These are phyloP conservation scores for Schizophyllum commune DNA, from an alignment of 1,284 basidiomycete genomes.

Conservation along the genomic window DNA sequence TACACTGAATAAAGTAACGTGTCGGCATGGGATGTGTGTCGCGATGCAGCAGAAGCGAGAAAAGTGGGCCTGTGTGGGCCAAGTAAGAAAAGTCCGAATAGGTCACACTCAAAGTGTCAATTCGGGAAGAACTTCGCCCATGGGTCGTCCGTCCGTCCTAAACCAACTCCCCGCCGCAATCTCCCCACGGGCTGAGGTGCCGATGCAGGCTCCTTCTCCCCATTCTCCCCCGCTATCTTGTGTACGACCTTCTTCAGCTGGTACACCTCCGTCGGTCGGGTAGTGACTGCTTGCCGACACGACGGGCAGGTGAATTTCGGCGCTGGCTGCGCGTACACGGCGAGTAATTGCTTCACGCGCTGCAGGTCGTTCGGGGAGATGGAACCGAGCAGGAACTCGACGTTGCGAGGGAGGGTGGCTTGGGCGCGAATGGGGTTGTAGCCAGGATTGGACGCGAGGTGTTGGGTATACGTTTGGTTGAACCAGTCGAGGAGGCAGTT, in stretches of 20 bases:
- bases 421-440: constrained; percentile 22
- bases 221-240: constrained; percentile 35
- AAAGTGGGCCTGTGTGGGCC: not conserved
- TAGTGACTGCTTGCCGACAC: constrained; percentile 43
- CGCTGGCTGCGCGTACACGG: constrained; percentile 16
- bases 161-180: constrained; percentile 10
- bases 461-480: constrained; percentile 37
- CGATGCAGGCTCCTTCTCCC: constrained; percentile 36
- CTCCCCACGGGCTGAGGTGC: constrained; percentile 7
- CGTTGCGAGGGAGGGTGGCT: constrained; percentile 15
- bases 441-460: constrained; percentile 39
- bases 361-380: constrained; percentile 10
- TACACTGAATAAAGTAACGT: not conserved
- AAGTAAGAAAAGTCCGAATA: not conserved
- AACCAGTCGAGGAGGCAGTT: constrained; percentile 64
- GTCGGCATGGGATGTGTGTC: not conserved
- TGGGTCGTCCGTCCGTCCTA: constrained; percentile 17
- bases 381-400: not conserved
- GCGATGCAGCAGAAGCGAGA: not conserved
- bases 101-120: constrained; percentile 1
- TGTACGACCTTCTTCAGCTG: constrained; percentile 48
- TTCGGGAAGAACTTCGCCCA: constrained; percentile 48
- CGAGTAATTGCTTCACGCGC: constrained; percentile 17
- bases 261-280: constrained; percentile 50
- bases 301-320: constrained; percentile 60